phyloP scores from a whole-genome alignment of 139 green algal genomes.

The Micractinium sp. region DNA sequence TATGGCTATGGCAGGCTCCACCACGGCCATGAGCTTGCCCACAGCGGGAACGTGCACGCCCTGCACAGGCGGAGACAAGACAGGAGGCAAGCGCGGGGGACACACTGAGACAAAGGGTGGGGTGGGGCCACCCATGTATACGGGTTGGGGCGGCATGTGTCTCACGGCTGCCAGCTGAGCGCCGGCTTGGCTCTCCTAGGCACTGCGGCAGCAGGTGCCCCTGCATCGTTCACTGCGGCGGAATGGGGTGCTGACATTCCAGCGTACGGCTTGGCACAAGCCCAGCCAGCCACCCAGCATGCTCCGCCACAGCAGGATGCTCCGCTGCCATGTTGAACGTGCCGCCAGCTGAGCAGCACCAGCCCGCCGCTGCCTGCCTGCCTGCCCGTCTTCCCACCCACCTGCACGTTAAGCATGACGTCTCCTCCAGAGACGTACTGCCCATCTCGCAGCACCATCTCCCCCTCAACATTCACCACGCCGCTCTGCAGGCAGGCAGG shows the following conservation, averaged over 20 bases:
- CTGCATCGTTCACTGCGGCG: too few species aligned
- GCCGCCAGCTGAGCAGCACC: too few species aligned
- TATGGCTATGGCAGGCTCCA: slow-evolving; percentile 33
- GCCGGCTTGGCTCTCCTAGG: too few species aligned
- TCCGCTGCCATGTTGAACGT: not conserved
- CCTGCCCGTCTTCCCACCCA: not conserved
- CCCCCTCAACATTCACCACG: slow-evolving; percentile 56
- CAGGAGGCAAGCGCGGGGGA: not conserved
- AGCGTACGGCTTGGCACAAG: too few species aligned
- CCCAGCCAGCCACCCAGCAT: too few species aligned
- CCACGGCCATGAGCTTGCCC: slow-evolving; percentile 50
- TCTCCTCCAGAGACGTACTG: slow-evolving; percentile 60
- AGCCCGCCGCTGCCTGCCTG: not conserved
- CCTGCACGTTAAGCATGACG: slow-evolving; percentile 40
- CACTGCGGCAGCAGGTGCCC: too few species aligned
- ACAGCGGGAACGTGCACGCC: slow-evolving; percentile 59
- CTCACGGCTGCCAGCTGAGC: too few species aligned
- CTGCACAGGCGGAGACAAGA: slow-evolving; percentile 27
- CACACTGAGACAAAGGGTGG: not conserved
- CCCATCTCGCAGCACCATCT: slow-evolving; percentile 73
- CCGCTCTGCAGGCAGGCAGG: slow-evolving; percentile 14
- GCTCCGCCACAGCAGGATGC: not conserved
- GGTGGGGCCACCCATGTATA: too few species aligned
- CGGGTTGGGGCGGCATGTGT: too few species aligned
- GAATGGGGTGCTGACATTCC: too few species aligned